Percentiles rank a stretch among this genome's conserved stretches.
Conservation (phyloP, 139 green algal genomes). For the Dunaliella primolecta region DNA sequence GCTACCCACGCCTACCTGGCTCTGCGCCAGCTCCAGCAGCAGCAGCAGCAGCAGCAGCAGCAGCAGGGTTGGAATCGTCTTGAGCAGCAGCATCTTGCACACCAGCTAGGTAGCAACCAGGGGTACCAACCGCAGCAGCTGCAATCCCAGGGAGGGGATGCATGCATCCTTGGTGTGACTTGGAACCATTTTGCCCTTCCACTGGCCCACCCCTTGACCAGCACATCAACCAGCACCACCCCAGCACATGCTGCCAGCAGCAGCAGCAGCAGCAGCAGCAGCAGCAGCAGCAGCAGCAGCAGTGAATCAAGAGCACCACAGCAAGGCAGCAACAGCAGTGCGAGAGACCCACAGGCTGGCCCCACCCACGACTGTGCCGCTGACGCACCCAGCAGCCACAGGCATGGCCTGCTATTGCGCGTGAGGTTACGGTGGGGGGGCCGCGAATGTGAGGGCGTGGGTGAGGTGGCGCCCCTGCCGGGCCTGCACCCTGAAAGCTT, state of each 20-base stretch:
- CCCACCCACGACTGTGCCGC: too few species aligned
- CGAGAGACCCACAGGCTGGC: too few species aligned
- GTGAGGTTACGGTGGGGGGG: slow-evolving; percentile 22
- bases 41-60: slow-evolving; percentile 16
- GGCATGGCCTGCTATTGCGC: slow-evolving; percentile 52
- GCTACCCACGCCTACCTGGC: not conserved
- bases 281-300: not conserved
- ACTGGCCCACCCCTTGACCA: slow-evolving; percentile 61
- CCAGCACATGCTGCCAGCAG: not conserved
- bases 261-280: not conserved
- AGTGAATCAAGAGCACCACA: not conserved
- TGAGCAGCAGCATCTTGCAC: slow-evolving; percentile 17
- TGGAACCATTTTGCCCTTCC: slow-evolving; percentile 41
- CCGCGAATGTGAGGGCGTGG: slow-evolving; percentile 42
- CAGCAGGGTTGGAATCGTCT: not conserved
- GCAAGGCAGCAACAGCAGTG: not conserved
- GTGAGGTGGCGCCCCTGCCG: slow-evolving; percentile 81
- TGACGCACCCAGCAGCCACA: too few species aligned
- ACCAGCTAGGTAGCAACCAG: not conserved
- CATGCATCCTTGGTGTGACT: not conserved
- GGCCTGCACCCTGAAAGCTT: slow-evolving; percentile 82
- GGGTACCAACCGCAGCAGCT: slow-evolving; percentile 3
- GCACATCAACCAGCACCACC: slow-evolving; percentile 5
- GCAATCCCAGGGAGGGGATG: not conserved
- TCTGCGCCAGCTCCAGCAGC: not conserved